phyloP scores from a whole-genome alignment of 148 eudicot species.

The Heliosperma pusillum region DNA sequence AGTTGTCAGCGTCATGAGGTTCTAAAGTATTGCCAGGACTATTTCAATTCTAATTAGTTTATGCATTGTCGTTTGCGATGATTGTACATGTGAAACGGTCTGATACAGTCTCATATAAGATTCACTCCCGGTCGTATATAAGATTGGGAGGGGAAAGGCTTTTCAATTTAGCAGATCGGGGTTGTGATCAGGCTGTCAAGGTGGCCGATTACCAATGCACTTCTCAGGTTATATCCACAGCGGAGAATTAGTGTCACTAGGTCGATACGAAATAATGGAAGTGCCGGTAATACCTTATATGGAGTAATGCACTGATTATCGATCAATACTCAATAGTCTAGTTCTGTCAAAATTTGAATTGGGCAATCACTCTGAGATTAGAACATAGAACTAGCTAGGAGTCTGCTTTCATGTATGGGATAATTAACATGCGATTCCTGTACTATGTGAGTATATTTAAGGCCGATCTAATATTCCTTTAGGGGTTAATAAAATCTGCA shows the following conservation, averaged over 20 bases:
- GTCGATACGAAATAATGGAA: not conserved
- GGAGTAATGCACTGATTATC: not conserved
- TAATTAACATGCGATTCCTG: not conserved
- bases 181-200: not conserved
- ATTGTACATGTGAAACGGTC: not conserved
- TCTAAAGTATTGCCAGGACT: not conserved
- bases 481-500: not conserved
- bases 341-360: not conserved
- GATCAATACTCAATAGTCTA: not conserved
- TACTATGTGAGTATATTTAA: not conserved
- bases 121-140: not conserved
- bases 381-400: not conserved
- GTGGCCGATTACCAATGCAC: not conserved
- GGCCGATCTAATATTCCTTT: not conserved
- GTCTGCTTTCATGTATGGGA: not conserved
- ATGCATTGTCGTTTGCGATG: not conserved
- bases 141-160: not conserved
- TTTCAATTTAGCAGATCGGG: not conserved
- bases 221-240: not conserved
- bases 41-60: not conserved
- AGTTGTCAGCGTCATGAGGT: slow-evolving; percentile 29
- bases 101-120: not conserved
- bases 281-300: not conserved
- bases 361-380: not conserved
- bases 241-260: not conserved